Evolutionary conservation across 1,284 basidiomycete species (phyloP).

Genomic region (Ganoderma lingzhi): DNA sequence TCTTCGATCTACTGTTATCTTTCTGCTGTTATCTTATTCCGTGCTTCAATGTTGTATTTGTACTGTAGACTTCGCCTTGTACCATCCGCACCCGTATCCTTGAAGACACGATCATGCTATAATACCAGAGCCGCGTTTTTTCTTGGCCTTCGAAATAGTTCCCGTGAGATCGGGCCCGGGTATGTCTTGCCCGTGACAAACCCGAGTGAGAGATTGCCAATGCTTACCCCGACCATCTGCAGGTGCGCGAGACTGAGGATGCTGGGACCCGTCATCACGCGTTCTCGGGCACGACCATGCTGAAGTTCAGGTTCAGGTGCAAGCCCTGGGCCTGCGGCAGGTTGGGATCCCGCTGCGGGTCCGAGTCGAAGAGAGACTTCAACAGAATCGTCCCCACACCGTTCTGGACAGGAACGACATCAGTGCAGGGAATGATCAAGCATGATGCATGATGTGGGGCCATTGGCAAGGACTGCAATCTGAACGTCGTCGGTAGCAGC

Average conservation of each 20-base stretch:
- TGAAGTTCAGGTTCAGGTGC: slow-evolving; percentile 34
- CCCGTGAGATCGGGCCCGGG: no score
- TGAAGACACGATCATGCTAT: slow-evolving; percentile 8
- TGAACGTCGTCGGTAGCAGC: slow-evolving; percentile 23
- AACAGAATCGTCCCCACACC: slow-evolving; percentile 28
- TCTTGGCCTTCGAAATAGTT: slow-evolving; percentile 14
- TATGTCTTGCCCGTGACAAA: background rate
- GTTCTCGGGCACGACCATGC: slow-evolving; percentile 21
- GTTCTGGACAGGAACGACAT: slow-evolving; percentile 23
- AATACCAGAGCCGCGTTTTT: slow-evolving; percentile 16
- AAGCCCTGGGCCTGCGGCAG: slow-evolving; percentile 27
- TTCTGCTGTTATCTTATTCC: slow-evolving; percentile 20
- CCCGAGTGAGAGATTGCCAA: background rate
- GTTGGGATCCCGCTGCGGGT: slow-evolving; percentile 24
- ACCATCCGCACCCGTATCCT: background rate
- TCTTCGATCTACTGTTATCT: slow-evolving; percentile 20
- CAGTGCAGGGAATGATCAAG: slow-evolving; percentile 21
- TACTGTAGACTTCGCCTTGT: slow-evolving; percentile 16
- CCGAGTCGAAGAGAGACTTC: slow-evolving; percentile 24
- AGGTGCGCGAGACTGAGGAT: slow-evolving; percentile 33
- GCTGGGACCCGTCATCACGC: slow-evolving; percentile 18
- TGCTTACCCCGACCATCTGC: slow-evolving; percentile 31
- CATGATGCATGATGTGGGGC: slow-evolving; percentile 10
- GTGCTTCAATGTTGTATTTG: slow-evolving; percentile 27
- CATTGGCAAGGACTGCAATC: slow-evolving; percentile 21